These are phyloP conservation scores for Durotheca rogersii DNA, from an alignment of 495 filamentous ascomycete species.

Conservation along the genomic window DNA sequence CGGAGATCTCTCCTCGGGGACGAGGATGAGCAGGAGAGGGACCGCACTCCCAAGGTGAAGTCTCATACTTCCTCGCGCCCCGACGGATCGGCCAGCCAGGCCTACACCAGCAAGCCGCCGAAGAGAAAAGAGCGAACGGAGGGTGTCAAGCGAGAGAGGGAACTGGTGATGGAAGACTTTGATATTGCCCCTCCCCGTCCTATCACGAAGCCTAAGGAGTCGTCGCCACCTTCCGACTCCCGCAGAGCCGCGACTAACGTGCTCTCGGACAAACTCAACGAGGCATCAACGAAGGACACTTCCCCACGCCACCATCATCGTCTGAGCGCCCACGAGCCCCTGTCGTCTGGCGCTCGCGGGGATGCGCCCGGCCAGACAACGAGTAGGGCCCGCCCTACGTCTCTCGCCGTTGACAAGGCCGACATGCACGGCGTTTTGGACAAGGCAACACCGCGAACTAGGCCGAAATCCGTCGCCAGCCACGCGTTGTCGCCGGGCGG, in stretches of 20 bases:
- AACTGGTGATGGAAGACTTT: slow-evolving; percentile 11
- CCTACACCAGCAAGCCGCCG: slow-evolving; percentile 18
- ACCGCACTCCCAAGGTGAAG: background rate
- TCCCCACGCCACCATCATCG: background rate
- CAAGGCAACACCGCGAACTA: slow-evolving; percentile 27
- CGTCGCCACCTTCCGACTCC: slow-evolving; percentile 5
- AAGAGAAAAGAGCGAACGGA: slow-evolving; percentile 30
- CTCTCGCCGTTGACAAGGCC: slow-evolving; percentile 3
- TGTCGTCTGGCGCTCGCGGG: background rate
- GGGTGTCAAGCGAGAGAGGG: slow-evolving; percentile 28
- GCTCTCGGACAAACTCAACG: slow-evolving; percentile 24
- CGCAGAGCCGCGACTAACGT: slow-evolving; percentile 24
- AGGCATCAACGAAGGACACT: slow-evolving; percentile 2
- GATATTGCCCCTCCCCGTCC: slow-evolving; percentile 6
- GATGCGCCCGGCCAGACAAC: background rate
- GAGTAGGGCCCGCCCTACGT: slow-evolving; percentile 7
- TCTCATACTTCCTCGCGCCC: slow-evolving; percentile 6
- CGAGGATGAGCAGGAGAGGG: slow-evolving; percentile 1
- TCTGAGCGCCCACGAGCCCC: background rate
- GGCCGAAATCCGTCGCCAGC: slow-evolving; percentile 31
- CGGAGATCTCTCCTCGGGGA: slow-evolving; percentile 19
- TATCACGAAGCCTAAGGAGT: background rate
- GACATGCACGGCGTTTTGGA: slow-evolving; percentile 18
- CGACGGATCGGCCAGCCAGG: slow-evolving; percentile 25
- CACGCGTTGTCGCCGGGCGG: slow-evolving; percentile 23